Percentiles rank a stretch among this genome's conserved stretches.
phyloP scores from a whole-genome alignment of 108 stramenopile genomes.

The Skeletonema grethae region DNA sequence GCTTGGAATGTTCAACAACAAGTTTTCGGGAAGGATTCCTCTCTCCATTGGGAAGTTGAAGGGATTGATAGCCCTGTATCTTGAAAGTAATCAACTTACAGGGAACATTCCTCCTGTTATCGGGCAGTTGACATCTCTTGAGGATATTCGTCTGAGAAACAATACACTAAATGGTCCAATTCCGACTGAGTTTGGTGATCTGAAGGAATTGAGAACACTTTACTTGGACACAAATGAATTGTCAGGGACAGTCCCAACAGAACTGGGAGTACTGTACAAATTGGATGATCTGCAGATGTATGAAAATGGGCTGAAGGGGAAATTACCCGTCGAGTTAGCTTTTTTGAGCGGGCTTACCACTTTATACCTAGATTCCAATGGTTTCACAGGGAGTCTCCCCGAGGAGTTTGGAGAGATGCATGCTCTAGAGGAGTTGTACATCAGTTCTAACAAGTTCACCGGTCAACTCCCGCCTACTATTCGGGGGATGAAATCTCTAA shows the following conservation, averaged over 20 bases:
- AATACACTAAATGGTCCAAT: conserved; percentile 41
- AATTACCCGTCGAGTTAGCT: conserved; percentile 67
- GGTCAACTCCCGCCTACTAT: conserved; percentile 40
- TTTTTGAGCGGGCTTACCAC: conserved; percentile 32
- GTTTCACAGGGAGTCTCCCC: conserved; percentile 44
- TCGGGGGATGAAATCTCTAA: conserved; percentile 38
- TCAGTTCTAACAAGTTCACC: conserved; percentile 58
- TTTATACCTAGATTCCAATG: conserved; percentile 39
- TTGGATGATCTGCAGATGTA: conserved; percentile 47
- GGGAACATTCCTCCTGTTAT: conserved; percentile 63
- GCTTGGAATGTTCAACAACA: conserved; percentile 45
- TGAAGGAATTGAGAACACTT: conserved; percentile 34
- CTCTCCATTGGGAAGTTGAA: conserved; percentile 37
- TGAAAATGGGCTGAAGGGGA: conserved; percentile 52
- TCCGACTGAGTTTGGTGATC: conserved; percentile 34
- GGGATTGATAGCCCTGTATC: conserved; percentile 45
- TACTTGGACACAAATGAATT: conserved; percentile 49
- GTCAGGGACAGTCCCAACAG: conserved; percentile 61
- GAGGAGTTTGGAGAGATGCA: conserved; percentile 50
- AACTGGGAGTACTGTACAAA: conserved; percentile 46
- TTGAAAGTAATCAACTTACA: conserved; percentile 52
- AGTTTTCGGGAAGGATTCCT: conserved; percentile 33
- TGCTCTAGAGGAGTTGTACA: conserved; percentile 37
- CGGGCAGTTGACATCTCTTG: conserved; percentile 33
- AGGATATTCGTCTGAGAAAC: conserved; percentile 38